A percentile compares a stretch with the other conserved stretches of the same genome.
These are phyloP conservation scores for Microsporum ferrugineum DNA, from an alignment of 2,329 filamentous ascomycete genomes.

Conservation along the genomic window DNA sequence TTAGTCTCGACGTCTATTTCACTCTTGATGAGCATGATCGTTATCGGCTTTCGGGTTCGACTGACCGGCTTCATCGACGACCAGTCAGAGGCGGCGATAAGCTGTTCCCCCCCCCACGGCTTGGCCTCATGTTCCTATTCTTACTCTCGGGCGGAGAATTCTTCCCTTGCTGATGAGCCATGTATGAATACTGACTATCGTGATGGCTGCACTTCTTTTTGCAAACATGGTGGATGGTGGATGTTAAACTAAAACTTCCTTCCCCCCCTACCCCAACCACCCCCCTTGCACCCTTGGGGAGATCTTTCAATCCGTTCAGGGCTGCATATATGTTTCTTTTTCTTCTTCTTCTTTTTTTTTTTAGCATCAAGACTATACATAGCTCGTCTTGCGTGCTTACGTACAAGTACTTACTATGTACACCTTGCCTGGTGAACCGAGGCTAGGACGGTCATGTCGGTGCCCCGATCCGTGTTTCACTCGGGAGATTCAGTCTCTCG, in stretches of 20 bases:
- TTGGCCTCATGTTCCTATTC: background rate
- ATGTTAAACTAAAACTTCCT: background rate
- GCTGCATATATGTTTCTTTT: background rate
- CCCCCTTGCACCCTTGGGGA: background rate
- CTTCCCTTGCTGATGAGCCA: background rate
- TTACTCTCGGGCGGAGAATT: background rate
- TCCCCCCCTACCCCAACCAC: background rate
- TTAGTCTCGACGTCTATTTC: slow-evolving; percentile 1
- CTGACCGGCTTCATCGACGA: background rate
- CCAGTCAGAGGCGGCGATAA: background rate
- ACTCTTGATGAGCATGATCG: background rate
- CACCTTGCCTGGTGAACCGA: too few relatives aligned
- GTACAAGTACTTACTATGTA: background rate
- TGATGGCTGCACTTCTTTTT: background rate
- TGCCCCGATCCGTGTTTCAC: background rate
- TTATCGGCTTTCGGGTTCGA: background rate
- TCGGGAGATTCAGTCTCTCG: background rate
- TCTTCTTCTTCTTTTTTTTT: too few relatives aligned
- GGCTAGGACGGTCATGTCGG: background rate
- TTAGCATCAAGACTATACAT: background rate
- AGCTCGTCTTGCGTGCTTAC: background rate
- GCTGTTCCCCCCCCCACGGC: background rate
- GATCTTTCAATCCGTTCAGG: background rate
- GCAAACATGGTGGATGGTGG: background rate
- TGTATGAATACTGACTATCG: background rate